A percentile compares a stretch with the other conserved stretches of the same genome.
Evolutionary conservation across 2,329 filamentous ascomycete species (phyloP).

Genomic region (Neopestalotiopsis clavispora): DNA sequence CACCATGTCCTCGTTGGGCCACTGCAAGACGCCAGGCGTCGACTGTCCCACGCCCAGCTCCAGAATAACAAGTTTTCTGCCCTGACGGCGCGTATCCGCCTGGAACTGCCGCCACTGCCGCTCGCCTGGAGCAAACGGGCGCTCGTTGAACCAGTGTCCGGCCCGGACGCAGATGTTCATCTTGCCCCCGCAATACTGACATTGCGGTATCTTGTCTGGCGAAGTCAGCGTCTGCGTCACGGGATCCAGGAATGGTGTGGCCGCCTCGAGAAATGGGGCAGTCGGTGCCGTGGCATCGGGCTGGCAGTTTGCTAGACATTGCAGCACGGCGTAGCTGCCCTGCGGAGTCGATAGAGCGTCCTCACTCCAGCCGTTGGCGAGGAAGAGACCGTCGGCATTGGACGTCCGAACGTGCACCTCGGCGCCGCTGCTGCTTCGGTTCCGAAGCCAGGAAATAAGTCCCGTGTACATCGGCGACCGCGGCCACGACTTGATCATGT

Average conservation of each 20-base stretch:
- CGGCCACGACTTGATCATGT: slow-evolving; percentile 33
- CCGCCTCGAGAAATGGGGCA: background rate
- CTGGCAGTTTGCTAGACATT: background rate
- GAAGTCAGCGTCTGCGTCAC: background rate
- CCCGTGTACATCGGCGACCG: slow-evolving; percentile 31
- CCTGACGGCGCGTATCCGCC: background rate
- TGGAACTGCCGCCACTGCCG: background rate
- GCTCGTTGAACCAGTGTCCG: slow-evolving; percentile 2
- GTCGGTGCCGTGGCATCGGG: background rate
- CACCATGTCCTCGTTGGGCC: slow-evolving; percentile 6
- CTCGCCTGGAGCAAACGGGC: background rate
- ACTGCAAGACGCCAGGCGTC: background rate
- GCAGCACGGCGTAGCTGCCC: background rate
- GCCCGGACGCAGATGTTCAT: slow-evolving; percentile 4
- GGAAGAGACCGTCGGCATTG: background rate
- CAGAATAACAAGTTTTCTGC: background rate
- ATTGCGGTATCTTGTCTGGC: background rate
- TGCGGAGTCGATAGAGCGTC: background rate
- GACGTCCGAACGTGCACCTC: background rate
- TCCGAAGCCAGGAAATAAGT: slow-evolving; percentile 20
- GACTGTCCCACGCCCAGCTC: slow-evolving; percentile 2
- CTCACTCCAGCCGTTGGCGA: background rate
- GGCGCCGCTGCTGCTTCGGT: background rate
- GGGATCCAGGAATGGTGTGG: background rate
- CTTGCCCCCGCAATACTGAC: background rate